These are phyloP conservation scores for Sinapis alba DNA, from an alignment of 441 rosid genomes.

Conservation along the genomic window DNA sequence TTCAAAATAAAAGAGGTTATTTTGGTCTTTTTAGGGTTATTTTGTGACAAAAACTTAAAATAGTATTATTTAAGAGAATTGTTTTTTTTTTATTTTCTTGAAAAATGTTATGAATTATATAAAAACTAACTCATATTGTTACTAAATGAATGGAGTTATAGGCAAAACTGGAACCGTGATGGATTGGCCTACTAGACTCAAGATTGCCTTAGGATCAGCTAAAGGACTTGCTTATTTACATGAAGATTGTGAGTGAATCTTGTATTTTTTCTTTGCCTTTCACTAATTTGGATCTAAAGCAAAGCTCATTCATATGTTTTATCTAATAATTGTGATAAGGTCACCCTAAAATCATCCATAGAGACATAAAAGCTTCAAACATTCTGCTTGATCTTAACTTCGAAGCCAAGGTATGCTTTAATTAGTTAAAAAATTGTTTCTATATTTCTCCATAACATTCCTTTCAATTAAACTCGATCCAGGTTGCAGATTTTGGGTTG, in stretches of 20 bases:
- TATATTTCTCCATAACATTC: not conserved
- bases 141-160: slow-evolving; percentile 27
- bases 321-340: slow-evolving; percentile 42
- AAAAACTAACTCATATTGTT: not conserved
- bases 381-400: slow-evolving; percentile 66
- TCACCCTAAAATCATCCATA: slow-evolving; percentile 81
- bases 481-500: slow-evolving; percentile 93
- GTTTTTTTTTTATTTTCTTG: too few species aligned
- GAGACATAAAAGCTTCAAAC: slow-evolving; percentile 87
- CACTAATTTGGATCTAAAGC: not conserved
- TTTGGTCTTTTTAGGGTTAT: too few species aligned
- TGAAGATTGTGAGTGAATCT: slow-evolving; percentile 74
- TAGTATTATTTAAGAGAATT: too few species aligned
- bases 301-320: not conserved
- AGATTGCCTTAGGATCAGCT: slow-evolving; percentile 82
- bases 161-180: slow-evolving; percentile 55
- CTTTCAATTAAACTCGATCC: slow-evolving; percentile 12
- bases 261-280: not conserved
- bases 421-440: not conserved
- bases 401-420: slow-evolving; percentile 62
- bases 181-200: slow-evolving; percentile 74
- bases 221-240: slow-evolving; percentile 89
- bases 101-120: not conserved
- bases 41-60: too few species aligned
- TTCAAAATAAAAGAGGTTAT: too few species aligned